A percentile compares a stretch with the other conserved stretches of the same genome.
Conservation (phyloP, 306 rosid genomes). For the Citrullus amarus region DNA sequence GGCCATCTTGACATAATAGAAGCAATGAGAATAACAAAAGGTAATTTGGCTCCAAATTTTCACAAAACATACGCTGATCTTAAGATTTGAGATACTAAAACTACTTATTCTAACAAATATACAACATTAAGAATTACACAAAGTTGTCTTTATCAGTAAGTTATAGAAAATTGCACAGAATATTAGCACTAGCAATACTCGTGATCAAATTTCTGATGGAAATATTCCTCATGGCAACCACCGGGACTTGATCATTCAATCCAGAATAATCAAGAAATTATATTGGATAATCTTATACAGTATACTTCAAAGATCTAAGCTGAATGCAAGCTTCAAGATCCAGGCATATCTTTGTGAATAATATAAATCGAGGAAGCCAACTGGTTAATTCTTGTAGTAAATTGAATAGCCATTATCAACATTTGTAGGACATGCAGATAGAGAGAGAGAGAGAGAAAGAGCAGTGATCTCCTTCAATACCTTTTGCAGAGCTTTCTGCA, state of each 20-base stretch:
- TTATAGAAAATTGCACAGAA: neutral
- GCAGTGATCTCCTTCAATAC: slow-evolving; percentile 22
- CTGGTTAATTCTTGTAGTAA: neutral
- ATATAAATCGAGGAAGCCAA: neutral
- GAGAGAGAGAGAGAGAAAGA: neutral
- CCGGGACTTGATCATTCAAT: neutral
- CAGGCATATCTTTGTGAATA: neutral
- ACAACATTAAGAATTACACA: neutral
- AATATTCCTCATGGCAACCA: neutral
- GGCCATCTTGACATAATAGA: neutral
- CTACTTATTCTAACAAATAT: neutral
- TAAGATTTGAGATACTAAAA: neutral
- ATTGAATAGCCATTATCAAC: neutral
- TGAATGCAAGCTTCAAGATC: neutral
- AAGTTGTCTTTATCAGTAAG: neutral
- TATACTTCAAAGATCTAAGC: neutral
- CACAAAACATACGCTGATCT: neutral
- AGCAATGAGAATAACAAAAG: neutral
- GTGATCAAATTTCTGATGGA: neutral
- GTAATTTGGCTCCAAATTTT: neutral
- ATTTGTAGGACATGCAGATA: neutral
- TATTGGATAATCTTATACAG: neutral
- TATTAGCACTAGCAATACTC: neutral
- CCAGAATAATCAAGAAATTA: neutral
- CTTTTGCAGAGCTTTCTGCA: slow-evolving; percentile 89